These are phyloP conservation scores for Datura wrightii DNA, from an alignment of 257 asterid species.

Conservation along the genomic window DNA sequence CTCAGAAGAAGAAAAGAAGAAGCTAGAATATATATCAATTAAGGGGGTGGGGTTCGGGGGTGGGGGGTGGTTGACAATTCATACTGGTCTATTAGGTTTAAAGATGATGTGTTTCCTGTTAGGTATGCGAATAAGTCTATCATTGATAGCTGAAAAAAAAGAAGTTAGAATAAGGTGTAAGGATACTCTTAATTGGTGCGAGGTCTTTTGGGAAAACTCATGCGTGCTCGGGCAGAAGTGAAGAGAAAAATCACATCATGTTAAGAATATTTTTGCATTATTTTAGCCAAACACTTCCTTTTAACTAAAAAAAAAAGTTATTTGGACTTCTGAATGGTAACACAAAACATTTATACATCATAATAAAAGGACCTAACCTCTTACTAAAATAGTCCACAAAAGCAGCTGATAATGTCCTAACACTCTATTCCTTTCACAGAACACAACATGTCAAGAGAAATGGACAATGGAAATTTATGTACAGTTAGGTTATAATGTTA, in stretches of 20 bases:
- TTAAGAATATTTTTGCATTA: no score
- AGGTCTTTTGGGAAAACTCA: background rate
- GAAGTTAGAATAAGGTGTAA: background rate
- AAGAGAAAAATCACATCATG: no score
- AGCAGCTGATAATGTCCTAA: background rate
- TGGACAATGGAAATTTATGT: conserved; percentile 30
- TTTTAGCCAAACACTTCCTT: background rate
- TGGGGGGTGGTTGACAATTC: no score
- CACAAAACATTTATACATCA: background rate
- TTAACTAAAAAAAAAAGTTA: background rate
- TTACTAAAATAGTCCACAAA: conserved; percentile 14
- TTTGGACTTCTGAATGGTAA: background rate
- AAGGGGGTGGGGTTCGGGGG: no score
- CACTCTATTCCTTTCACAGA: background rate
- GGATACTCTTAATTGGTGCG: background rate
- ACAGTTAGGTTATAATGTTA: conserved; percentile 9
- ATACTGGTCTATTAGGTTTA: no score
- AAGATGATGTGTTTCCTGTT: no score
- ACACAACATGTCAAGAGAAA: background rate
- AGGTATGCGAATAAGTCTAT: no score
- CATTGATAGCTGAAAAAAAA: background rate
- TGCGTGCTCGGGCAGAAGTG: background rate
- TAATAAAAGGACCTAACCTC: background rate
- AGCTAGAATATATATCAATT: background rate
- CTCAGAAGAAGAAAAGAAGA: background rate